Evolutionary conservation across 2,329 filamentous ascomycete genomes (phyloP).

Genomic region (Cercospora berteroae): DNA sequence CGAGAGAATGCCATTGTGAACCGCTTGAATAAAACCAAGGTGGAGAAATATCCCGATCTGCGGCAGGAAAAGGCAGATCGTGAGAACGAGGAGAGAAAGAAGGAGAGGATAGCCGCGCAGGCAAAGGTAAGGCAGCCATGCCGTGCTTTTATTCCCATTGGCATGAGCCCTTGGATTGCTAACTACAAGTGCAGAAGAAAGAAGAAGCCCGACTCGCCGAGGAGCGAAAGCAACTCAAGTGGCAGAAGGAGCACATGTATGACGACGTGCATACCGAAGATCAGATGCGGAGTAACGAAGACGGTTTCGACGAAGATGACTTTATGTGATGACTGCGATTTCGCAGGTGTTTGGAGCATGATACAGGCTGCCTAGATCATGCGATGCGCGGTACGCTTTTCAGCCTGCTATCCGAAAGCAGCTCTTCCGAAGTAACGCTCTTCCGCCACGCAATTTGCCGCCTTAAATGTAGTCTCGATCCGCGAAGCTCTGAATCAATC

Average conservation of each 20-base stretch:
- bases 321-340: constrained; percentile 64
- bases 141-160: neutral
- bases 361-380: neutral
- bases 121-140: constrained; percentile 54
- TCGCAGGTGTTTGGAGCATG: neutral
- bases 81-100: constrained; percentile 67
- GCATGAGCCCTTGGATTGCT: neutral
- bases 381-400: neutral
- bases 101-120: constrained; percentile 63
- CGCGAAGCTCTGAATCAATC: constrained; percentile 74
- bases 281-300: constrained; percentile 82
- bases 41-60: constrained; percentile 83
- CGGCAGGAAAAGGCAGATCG: constrained; percentile 77
- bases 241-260: constrained; percentile 96
- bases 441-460: neutral
- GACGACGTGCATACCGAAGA: constrained; percentile 88
- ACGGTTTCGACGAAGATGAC: constrained; percentile 76
- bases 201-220: constrained; percentile 71
- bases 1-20: constrained; percentile 92
- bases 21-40: constrained; percentile 94
- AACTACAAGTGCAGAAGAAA: constrained; percentile 57
- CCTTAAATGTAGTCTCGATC: constrained; percentile 40
- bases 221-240: constrained; percentile 85
- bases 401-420: neutral
- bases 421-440: neutral